Conservation (phyloP, 495 filamentous ascomycete species). For the Penicillium cataractarum region DNA sequence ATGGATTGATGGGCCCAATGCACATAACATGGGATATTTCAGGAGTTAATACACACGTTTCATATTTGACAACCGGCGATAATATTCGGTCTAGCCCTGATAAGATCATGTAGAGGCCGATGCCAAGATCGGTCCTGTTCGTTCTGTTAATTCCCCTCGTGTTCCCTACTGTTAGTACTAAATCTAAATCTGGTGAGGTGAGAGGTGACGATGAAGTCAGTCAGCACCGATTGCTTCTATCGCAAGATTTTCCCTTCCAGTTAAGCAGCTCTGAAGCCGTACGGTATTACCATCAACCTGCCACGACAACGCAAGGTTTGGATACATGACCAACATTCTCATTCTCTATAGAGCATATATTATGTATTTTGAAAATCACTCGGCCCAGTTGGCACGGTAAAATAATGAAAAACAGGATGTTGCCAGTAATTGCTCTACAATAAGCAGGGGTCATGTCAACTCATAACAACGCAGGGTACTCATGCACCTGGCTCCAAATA, state of each 20-base stretch:
- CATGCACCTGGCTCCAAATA: conserved; percentile 27
- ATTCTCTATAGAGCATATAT: neutral
- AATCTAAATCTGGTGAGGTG: no score
- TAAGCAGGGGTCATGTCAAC: conserved; percentile 31
- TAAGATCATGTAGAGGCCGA: no score
- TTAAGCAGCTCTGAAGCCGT: no score
- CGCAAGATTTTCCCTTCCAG: no score
- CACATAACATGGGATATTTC: neutral
- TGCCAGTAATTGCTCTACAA: conserved; percentile 19
- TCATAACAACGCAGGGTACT: conserved; percentile 34
- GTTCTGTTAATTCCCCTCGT: no score
- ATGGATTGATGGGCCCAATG: neutral
- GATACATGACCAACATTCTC: neutral
- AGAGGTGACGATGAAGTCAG: no score
- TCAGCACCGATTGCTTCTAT: no score
- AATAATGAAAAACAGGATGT: conserved; percentile 11
- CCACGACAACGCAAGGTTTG: neutral
- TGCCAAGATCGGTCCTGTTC: no score
- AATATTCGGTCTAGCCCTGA: no score
- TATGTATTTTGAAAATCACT: neutral
- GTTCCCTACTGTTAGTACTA: no score
- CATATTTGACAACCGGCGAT: neutral
- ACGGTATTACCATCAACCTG: no score
- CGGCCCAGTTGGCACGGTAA: neutral
- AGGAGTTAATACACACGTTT: neutral